Percentiles rank a stretch among this genome's conserved stretches.
phyloP scores from a whole-genome alignment of 2,329 filamentous ascomycete genomes.

The Fusarium sp. region DNA sequence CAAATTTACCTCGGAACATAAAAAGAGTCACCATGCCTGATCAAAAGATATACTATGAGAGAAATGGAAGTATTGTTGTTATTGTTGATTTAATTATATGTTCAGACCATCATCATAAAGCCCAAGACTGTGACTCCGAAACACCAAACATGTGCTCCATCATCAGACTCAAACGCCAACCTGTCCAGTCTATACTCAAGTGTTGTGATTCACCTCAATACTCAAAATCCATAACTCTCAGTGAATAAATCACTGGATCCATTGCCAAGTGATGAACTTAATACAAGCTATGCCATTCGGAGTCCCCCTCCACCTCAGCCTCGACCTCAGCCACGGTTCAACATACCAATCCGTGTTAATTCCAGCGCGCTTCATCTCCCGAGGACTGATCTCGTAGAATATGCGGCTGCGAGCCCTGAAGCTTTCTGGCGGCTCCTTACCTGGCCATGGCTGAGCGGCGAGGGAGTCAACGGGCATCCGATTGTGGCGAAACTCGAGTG shows the following conservation, averaged over 20 bases:
- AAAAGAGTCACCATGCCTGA: neutral
- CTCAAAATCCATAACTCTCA: neutral
- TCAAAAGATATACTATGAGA: neutral
- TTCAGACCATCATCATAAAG: neutral
- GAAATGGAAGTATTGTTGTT: neutral
- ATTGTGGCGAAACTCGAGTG: neutral
- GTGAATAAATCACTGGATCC: neutral
- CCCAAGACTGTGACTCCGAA: neutral
- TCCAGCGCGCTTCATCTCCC: neutral
- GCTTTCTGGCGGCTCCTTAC: rapidly evolving
- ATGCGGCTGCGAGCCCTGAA: neutral
- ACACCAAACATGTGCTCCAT: neutral
- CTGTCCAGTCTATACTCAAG: neutral
- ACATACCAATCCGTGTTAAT: neutral
- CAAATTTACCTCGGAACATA: neutral
- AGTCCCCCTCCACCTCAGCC: neutral
- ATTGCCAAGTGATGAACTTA: neutral
- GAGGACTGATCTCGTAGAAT: neutral
- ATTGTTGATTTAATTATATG: neutral
- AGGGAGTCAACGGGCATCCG: neutral
- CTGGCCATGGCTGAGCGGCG: rapidly evolving
- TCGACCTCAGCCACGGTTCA: too few relatives aligned
- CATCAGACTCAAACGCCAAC: neutral
- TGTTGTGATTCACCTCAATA: neutral
- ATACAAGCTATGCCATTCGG: neutral